Evolutionary conservation across 23 red algal genomes (phyloP).

Genomic region (Pyropia haitanensis): DNA sequence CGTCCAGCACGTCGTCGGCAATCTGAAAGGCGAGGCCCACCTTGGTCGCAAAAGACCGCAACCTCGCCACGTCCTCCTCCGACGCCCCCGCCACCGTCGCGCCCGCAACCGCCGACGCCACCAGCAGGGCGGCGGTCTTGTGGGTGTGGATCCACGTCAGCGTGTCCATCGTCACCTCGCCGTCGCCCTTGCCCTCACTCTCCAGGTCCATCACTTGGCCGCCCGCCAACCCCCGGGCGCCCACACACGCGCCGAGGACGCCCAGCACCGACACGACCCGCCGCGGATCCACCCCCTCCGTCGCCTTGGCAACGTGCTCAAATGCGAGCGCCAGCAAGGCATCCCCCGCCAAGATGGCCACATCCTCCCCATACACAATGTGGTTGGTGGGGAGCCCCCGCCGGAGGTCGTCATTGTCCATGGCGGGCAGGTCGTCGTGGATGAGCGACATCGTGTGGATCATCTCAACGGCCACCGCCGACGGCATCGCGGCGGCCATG

Average conservation of each 20-base stretch:
- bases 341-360: slow-evolving; percentile 95
- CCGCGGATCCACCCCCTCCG: slow-evolving; percentile 33
- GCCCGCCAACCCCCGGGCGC: slow-evolving; percentile 73
- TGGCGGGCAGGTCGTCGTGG: slow-evolving; percentile 93
- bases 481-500: slow-evolving; percentile 54
- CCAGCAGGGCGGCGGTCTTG: slow-evolving; percentile 90
- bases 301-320: slow-evolving; percentile 76
- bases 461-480: slow-evolving; percentile 94
- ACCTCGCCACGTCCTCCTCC: slow-evolving; percentile 54
- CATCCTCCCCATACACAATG: slow-evolving; percentile 90
- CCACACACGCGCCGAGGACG: slow-evolving; percentile 55
- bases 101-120: slow-evolving; percentile 60
- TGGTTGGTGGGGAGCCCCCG: slow-evolving; percentile 93
- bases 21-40: slow-evolving; percentile 97
- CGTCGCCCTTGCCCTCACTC: slow-evolving; percentile 51
- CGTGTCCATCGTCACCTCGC: slow-evolving; percentile 52
- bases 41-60: slow-evolving; percentile 80
- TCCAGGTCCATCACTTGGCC: slow-evolving; percentile 94
- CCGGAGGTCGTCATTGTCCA: slow-evolving; percentile 96
- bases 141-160: slow-evolving; percentile 96
- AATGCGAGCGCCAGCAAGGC: slow-evolving; percentile 79
- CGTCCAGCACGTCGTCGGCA: slow-evolving; percentile 93
- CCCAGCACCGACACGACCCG: slow-evolving; percentile 61
- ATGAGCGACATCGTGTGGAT: slow-evolving; percentile 98
- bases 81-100: slow-evolving; percentile 80